Base-by-base conservation (phyloP, 2,329 filamentous ascomycete species). In the Diatrype stigma region DNA sequence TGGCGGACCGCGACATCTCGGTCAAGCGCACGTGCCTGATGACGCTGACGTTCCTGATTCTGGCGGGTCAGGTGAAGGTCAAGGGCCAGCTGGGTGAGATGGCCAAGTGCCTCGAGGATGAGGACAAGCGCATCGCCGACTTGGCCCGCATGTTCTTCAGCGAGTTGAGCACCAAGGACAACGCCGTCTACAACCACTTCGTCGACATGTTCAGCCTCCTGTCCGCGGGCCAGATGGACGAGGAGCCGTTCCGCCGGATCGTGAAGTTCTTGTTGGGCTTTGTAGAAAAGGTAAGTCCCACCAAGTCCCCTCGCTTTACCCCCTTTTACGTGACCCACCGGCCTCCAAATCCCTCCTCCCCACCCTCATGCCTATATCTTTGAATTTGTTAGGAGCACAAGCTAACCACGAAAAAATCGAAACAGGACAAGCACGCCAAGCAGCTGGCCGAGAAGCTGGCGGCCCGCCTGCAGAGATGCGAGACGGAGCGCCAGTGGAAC, bases 131-230 rank as follows among this genome's bases (percentile, higher is more conserved):
- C 55, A 96, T 97, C 56, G 89, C 92, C 1, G 94, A 99, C 65
- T 80, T 99, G 64, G 90, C 91, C 14, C 81, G 90, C 52, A 97
- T 97, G 93, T 99, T 99, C 82, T 99, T 99, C 71, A 93, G 90
- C 0, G 94, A 99, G 71, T 80, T 99, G 50, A 91, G 92, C 55
- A 96, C 91, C 60, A 99, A 99, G 75, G 94, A 99, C 68, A 99
- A 99, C 65, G 94, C 94, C 2, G 90, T 99, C 2, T 99, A 99
- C 71, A 99, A 99, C 68, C 93, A 99, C 73, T 99, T 99, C 71
- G 91, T 99, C 26, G 94, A 99, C 67, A 97, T 99, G 90, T 99
- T 99, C 71, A 93, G 89, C 65, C 74, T 97, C 57, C 77, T 99
- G 45, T 94, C 89, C 51, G 88, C 91, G 0, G 93, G 95, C 60